Evolutionary conservation across 2,329 filamentous ascomycete genomes (phyloP), one percentile per base, ranked within the genome.

Genomic region (Cytospora paraplurivora): DNA sequence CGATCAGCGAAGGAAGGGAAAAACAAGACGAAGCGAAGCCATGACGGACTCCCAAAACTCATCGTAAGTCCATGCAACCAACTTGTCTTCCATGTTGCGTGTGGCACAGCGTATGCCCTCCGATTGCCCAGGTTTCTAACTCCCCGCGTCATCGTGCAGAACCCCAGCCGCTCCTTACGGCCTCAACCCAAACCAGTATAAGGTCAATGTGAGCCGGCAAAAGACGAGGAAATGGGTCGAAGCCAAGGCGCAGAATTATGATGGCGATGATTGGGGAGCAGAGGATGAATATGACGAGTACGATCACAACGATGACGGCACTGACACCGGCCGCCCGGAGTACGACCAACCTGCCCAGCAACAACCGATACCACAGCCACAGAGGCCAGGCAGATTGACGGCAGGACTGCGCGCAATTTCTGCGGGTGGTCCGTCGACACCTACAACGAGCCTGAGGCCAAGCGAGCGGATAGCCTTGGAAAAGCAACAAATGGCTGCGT

Each of bases 181-280:
- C 49, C 68, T 74, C 17, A 68, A 73, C 21, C 72, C 69, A 60
- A 74, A 70, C 63, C 71, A 76, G 33, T 97, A 93, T 77, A 90
- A 91, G 74, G 86, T 92, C 58, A 96, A 97, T 74, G 88, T 97
- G 56, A 94, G 91, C 77, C 88, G 94, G 66, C 85, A 88, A 62
- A 96, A 96, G 79, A 97, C 93, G 62, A 91, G 89, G 77, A 96
- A 96, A 84, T 98, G 94, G 94, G 89, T 94, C 44, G 90, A 96
- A 71, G 94, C 94, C 41, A 94, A 93, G 76, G 83, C 87, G 64
- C 88, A 90, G 70, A 91, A 87, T 72, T 98, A 98, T 72, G 93
- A 94, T 71, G 94, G 93, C 67, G 93, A 96, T 71, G 94, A 97
- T 72, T 97, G 94, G 93, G 94, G 92, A 41, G 89, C 82, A 62